phyloP scores from a whole-genome alignment of 2,329 filamentous ascomycete species.

The Phaeosphaeriaceae sp. region DNA sequence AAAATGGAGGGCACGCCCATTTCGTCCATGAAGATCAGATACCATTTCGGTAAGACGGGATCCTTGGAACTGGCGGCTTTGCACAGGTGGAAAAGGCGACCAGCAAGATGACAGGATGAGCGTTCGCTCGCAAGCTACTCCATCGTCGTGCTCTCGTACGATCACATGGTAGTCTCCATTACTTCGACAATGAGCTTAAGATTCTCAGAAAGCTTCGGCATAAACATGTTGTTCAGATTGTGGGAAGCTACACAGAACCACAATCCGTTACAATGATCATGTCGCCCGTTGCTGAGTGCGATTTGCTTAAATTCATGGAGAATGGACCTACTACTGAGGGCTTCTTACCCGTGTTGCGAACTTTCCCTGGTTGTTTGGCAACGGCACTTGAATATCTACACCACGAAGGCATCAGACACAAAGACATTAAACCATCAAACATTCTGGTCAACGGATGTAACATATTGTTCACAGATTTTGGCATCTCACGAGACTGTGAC shows the following conservation, averaged over 20 bases:
- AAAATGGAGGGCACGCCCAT: no score
- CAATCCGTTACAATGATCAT: constrained; percentile 35
- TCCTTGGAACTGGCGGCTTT: no score
- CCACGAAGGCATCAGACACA: constrained; percentile 29
- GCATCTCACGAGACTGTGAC: constrained; percentile 9
- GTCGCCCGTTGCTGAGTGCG: constrained; percentile 22
- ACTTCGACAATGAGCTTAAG: no score
- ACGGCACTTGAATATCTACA: constrained; percentile 22
- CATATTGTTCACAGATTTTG: constrained; percentile 14
- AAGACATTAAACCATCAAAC: constrained; percentile 43
- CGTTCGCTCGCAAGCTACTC: no score
- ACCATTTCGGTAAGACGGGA: no score
- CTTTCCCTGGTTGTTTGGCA: constrained; percentile 31
- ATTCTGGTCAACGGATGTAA: constrained; percentile 16
- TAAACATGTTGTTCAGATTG: constrained; percentile 12
- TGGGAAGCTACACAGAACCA: constrained; percentile 32
- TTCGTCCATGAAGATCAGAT: no score
- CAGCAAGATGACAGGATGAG: no score
- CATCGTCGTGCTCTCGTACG: no score
- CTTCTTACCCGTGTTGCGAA: background rate
- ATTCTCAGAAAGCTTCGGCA: no score
- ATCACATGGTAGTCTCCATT: no score
- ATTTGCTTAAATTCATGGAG: constrained; percentile 7
- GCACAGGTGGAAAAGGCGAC: no score
- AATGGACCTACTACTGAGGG: background rate